phyloP scores from a whole-genome alignment of 176 grass and related monocot species.

The Oryza brachyantha region DNA sequence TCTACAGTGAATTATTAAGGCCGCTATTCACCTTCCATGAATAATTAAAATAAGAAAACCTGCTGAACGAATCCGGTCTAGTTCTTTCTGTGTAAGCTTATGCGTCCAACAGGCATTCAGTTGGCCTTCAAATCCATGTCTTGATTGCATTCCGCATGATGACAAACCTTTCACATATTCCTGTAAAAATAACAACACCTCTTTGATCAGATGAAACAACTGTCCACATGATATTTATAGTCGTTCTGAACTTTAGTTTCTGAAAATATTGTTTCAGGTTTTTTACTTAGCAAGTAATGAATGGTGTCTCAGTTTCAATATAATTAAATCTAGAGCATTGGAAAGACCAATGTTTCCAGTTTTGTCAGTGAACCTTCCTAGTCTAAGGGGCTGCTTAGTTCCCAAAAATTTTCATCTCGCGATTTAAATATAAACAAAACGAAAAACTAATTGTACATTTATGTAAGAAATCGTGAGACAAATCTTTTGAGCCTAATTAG shows the following conservation, averaged over 20 bases:
- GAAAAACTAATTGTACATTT: too few relatives aligned
- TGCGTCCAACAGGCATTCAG: slow-evolving; percentile 81
- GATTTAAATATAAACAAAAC: too few relatives aligned
- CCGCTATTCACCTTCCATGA: slow-evolving; percentile 63
- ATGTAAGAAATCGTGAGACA: too few relatives aligned
- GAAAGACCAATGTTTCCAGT: neutral
- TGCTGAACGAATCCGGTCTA: slow-evolving; percentile 55
- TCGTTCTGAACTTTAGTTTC: neutral
- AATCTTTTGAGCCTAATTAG: too few relatives aligned
- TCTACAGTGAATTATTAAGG: neutral
- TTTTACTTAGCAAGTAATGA: neutral
- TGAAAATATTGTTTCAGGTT: neutral
- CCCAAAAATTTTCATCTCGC: too few relatives aligned
- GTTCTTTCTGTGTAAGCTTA: slow-evolving; percentile 53
- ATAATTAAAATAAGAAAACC: slow-evolving; percentile 66
- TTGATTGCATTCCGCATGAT: slow-evolving; percentile 71
- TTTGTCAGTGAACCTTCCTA: neutral
- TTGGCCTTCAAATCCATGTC: slow-evolving; percentile 69
- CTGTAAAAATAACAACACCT: slow-evolving; percentile 20
- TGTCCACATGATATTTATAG: neutral
- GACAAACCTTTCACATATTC: slow-evolving; percentile 74
- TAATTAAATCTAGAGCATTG: neutral
- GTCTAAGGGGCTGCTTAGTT: too few relatives aligned
- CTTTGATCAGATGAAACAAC: neutral
- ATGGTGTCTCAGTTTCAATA: neutral